A percentile compares a stretch with the other conserved stretches of the same genome.
Conservation (phyloP, 495 filamentous ascomycete genomes). For the Penicillium maclennaniae region DNA sequence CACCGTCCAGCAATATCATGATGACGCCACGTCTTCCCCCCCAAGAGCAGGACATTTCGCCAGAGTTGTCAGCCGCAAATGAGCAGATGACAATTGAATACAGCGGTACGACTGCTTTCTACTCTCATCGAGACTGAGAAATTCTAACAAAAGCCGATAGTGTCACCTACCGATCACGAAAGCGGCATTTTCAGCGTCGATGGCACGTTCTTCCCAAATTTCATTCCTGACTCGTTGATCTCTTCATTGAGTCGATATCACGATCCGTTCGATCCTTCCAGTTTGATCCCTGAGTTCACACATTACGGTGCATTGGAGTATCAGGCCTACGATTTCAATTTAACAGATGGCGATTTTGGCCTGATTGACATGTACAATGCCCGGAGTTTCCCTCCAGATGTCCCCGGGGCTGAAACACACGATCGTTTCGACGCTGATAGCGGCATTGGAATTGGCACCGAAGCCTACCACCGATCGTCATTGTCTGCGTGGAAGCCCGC, state of each 20-base stretch:
- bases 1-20: neutral
- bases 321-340: slow-evolving; percentile 52
- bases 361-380: slow-evolving; percentile 56
- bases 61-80: neutral
- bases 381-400: slow-evolving; percentile 29
- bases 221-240: slow-evolving; percentile 33
- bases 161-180: slow-evolving; percentile 31
- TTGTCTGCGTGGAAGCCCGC: slow-evolving; percentile 54
- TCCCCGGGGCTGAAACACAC: slow-evolving; percentile 10
- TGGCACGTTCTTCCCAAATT: slow-evolving; percentile 33
- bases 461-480: slow-evolving; percentile 43
- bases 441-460: slow-evolving; percentile 29
- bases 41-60: slow-evolving; percentile 1
- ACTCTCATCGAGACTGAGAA: neutral
- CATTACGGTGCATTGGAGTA: slow-evolving; percentile 32
- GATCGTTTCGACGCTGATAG: slow-evolving; percentile 21
- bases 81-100: slow-evolving; percentile 14
- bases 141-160: neutral
- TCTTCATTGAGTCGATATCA: slow-evolving; percentile 26
- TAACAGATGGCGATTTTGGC: slow-evolving; percentile 58
- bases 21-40: slow-evolving; percentile 31
- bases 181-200: slow-evolving; percentile 34
- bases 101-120: slow-evolving; percentile 14
- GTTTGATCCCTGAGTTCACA: slow-evolving; percentile 23
- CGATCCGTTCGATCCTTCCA: slow-evolving; percentile 25